Evolutionary conservation across 139 green algal genomes (phyloP).

Genomic region (Micractinium conductrix): DNA sequence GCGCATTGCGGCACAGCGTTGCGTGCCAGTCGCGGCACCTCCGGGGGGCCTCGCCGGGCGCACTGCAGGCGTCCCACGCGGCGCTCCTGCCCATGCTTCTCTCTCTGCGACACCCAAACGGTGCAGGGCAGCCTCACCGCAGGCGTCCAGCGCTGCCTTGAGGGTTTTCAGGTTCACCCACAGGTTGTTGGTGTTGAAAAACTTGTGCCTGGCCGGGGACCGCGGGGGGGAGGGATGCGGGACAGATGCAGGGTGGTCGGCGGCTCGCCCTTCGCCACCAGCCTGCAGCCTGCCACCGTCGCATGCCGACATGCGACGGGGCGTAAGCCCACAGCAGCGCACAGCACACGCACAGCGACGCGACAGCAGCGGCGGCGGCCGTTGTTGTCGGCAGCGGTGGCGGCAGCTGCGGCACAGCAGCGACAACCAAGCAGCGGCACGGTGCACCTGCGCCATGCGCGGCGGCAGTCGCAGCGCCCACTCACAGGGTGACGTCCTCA

Average conservation of each 20-base stretch:
- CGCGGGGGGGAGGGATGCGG: not conserved
- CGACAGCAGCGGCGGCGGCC: too few relatives aligned
- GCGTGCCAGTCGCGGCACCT: too few relatives aligned
- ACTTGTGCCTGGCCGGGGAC: constrained; percentile 67
- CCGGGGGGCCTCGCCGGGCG: too few relatives aligned
- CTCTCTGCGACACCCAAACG: not conserved
- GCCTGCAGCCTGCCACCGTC: not conserved
- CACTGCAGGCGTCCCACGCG: too few relatives aligned
- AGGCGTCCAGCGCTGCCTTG: constrained; percentile 55
- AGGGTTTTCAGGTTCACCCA: constrained; percentile 85
- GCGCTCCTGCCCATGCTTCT: too few relatives aligned
- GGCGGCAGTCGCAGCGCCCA: too few relatives aligned
- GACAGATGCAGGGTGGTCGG: not conserved
- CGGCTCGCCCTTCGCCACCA: not conserved
- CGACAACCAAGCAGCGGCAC: too few relatives aligned
- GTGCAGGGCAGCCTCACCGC: constrained; percentile 8
- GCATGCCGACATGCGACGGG: too few relatives aligned
- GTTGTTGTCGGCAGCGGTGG: too few relatives aligned
- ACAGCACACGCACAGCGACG: not conserved
- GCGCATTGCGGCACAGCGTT: not conserved
- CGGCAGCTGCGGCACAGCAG: too few relatives aligned
- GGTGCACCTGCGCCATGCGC: too few relatives aligned
- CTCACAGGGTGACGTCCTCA: constrained; percentile 84
- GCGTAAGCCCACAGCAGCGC: not conserved
- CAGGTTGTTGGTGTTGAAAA: constrained; percentile 98